Evolutionary conservation across 352 stramenopile genomes (phyloP).

Genomic region (Peronospora belbahrii): DNA sequence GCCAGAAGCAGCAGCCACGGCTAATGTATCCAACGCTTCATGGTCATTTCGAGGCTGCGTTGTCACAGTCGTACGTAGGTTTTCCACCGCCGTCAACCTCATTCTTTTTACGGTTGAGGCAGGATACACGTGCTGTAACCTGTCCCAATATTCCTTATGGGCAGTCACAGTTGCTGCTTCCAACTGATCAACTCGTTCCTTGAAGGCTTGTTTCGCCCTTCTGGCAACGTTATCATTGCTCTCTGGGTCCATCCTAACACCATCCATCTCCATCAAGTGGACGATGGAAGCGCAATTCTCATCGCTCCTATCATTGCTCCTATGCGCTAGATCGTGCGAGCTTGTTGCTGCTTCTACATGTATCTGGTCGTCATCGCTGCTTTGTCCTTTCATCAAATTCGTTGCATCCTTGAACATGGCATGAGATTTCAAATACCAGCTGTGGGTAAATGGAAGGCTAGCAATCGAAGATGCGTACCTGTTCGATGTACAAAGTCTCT

Average conservation of each 20-base stretch:
- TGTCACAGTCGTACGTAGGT: not conserved
- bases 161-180: conserved; percentile 11
- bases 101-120: conserved; percentile 31
- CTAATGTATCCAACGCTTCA: conserved; percentile 21
- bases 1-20: conserved; percentile 10
- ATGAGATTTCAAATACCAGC: not conserved
- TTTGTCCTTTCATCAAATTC: not conserved
- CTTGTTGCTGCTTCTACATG: not conserved
- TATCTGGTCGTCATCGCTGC: not conserved
- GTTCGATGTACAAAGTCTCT: not conserved
- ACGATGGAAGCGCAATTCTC: conserved; percentile 22
- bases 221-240: conserved; percentile 26
- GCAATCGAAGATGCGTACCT: not conserved
- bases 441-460: not conserved
- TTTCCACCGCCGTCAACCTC: conserved; percentile 10
- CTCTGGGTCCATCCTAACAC: conserved; percentile 10
- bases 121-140: conserved; percentile 44
- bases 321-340: not conserved
- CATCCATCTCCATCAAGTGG: conserved; percentile 27
- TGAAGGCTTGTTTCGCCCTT: conserved; percentile 32
- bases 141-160: conserved; percentile 57
- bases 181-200: conserved; percentile 11
- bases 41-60: conserved; percentile 9
- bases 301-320: conserved; percentile 16
- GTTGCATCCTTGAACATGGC: not conserved